A percentile compares a stretch with the other conserved stretches of the same genome.
These are phyloP conservation scores for Rhizoclosmatium globosum DNA, from an alignment of 192 early-diverging fungal species.

Conservation along the genomic window DNA sequence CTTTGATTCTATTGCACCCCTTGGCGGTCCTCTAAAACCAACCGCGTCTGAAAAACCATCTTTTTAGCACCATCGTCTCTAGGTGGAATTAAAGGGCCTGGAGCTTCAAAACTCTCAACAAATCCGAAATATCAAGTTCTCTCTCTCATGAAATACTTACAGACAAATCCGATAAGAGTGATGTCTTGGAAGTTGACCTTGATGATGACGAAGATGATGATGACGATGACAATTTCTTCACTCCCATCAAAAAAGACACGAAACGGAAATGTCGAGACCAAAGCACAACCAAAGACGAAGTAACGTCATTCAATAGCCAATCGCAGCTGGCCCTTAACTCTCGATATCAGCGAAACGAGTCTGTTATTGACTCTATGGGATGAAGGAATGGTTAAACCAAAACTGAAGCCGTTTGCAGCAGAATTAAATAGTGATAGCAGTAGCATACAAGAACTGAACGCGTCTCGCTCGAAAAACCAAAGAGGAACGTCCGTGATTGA, in stretches of 20 bases:
- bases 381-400: neutral
- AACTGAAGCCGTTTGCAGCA: neutral
- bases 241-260: conserved; percentile 1
- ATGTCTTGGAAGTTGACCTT: conserved; percentile 13
- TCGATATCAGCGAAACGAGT: neutral
- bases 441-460: neutral
- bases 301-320: neutral
- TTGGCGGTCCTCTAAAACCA: neutral
- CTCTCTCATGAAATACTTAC: neutral
- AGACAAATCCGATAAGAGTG: neutral
- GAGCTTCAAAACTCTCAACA: neutral
- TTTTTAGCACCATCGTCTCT: neutral
- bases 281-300: neutral
- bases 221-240: conserved; percentile 30
- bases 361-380: no score
- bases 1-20: neutral
- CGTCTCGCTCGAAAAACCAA: neutral
- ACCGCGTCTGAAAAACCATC: neutral
- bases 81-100: neutral
- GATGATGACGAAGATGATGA: conserved; percentile 23
- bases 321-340: neutral
- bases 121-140: conserved; percentile 1
- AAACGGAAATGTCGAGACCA: neutral
- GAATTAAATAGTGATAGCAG: neutral
- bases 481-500: neutral